Conservation (phyloP, 345 rosid genomes). For the Lumnitzera littorea region DNA sequence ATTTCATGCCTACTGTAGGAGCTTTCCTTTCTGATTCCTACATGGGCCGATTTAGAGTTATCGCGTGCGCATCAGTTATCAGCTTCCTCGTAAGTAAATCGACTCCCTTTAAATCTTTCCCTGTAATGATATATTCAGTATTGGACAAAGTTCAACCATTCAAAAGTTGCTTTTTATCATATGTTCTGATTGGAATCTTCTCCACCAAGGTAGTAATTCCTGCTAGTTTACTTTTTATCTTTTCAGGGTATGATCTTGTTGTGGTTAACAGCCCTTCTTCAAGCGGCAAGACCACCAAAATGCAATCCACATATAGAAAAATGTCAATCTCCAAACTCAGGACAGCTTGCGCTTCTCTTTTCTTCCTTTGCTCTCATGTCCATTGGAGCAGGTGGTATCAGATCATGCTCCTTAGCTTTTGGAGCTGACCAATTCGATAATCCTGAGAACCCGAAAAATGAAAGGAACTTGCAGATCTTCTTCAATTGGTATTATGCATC, state of each 20-base stretch:
- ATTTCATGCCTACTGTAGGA: constrained; percentile 33
- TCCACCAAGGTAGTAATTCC: too few relatives aligned
- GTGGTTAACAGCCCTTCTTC: constrained; percentile 41
- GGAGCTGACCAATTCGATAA: constrained; percentile 51
- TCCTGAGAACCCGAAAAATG: constrained; percentile 30
- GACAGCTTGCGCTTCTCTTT: constrained; percentile 25
- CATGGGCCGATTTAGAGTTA: constrained; percentile 38
- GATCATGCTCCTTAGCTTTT: constrained; percentile 48
- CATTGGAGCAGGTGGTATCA: constrained; percentile 40
- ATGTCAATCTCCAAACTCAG: constrained; percentile 16
- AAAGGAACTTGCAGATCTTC: constrained; percentile 32
- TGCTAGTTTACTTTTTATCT: background rate
- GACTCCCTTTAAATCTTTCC: too few relatives aligned
- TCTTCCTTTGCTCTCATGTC: constrained; percentile 32
- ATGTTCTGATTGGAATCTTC: too few relatives aligned
- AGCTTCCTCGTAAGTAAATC: constrained; percentile 25
- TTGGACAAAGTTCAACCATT: too few relatives aligned
- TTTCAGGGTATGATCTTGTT: constrained; percentile 33
- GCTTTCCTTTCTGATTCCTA: constrained; percentile 47
- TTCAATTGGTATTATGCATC: constrained; percentile 59
- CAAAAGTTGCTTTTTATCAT: too few relatives aligned
- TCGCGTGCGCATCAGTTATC: constrained; percentile 25
- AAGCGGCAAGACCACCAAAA: constrained; percentile 24
- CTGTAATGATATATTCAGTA: too few relatives aligned
- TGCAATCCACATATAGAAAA: constrained; percentile 10